Percentiles rank a stretch among this genome's conserved stretches.
Conservation (phyloP, 2,329 filamentous ascomycete genomes). For the Venturia oleaginea region DNA sequence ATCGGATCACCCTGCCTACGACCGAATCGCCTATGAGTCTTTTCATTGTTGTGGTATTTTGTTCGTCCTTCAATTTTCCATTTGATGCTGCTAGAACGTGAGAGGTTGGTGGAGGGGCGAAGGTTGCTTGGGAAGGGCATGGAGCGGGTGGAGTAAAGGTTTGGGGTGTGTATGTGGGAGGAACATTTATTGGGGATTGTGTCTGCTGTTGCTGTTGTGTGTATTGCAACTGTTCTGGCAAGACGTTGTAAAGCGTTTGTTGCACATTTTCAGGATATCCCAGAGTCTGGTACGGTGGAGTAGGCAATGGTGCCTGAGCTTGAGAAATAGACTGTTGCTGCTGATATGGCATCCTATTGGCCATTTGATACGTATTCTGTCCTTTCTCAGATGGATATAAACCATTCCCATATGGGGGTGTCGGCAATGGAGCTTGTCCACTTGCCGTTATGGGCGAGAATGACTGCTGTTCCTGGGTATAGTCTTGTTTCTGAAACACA, state of each 20-base stretch:
- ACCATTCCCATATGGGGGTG: not conserved
- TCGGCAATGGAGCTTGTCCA: not conserved
- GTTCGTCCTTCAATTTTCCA: not conserved
- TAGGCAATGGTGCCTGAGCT: not conserved
- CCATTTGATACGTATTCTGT: not conserved
- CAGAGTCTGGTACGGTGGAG: not conserved
- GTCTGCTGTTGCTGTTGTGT: not conserved
- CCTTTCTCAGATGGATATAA: not conserved
- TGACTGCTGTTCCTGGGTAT: not conserved
- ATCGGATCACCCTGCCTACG: constrained; percentile 16
- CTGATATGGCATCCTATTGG: not conserved
- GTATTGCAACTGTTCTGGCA: not conserved
- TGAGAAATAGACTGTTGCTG: not conserved
- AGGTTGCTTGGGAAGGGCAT: not conserved
- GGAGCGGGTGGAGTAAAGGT: not conserved
- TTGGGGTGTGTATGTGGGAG: not conserved
- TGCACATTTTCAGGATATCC: not conserved
- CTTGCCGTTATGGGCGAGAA: not conserved
- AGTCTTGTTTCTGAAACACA: not conserved
- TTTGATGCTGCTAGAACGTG: not conserved
- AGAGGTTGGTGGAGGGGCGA: not conserved
- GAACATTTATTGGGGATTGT: not conserved
- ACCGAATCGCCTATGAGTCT: not conserved
- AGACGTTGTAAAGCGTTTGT: not conserved
- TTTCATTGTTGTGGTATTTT: not conserved